Base-by-base conservation (phyloP, 2,329 filamentous ascomycete species). In the Botrytis elliptica region DNA sequence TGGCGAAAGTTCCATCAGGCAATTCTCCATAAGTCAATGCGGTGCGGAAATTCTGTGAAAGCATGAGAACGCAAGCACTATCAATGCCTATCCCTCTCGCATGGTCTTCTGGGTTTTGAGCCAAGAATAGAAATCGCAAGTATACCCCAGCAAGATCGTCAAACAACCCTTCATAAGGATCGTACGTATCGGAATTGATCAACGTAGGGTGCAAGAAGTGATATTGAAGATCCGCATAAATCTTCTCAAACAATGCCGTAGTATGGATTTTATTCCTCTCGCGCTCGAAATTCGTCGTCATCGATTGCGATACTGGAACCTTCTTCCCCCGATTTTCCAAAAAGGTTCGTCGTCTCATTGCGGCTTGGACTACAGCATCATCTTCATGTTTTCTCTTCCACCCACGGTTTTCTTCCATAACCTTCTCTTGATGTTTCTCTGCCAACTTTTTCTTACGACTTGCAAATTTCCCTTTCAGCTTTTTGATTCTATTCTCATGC, bases 381-480 rank as follows among this genome's bases (percentile, higher is more conserved):
- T 73, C 52, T 6, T 73, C 64, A 20, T 73, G 71, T 9, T 60
- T 52, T 62, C 71, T 73, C 33, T 69, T 62, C 40, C 40, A 72
- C 2, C 16, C 42, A 60, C 10, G 4, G 16, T 49, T 42, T 18
- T 33, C n/a, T 42, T 33, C 25, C 8, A 12, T 8, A 0, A 6
- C n/a, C 14, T 22, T 20, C 25, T 68, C 25, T 22, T 29, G 18
- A 40, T 59, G 36, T 8, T 22, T 14, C 38, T 25, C 16, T 25
- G 16, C 29, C 14, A 57, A 18, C 7, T 18, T 18, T 4, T 8
- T 25, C 49, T 29, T n/a, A 22, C 25, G 46, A 46, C 4, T 66
- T 20, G 18, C 36, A 67, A 72, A 57, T 29, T 7, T 57, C 18
- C 1, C 20, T 38, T 71, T 71, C n/a, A 66, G 6, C 4, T 22